These are phyloP conservation scores for Ziziphus jujuba DNA, from an alignment of 306 rosid genomes.

Conservation along the genomic window DNA sequence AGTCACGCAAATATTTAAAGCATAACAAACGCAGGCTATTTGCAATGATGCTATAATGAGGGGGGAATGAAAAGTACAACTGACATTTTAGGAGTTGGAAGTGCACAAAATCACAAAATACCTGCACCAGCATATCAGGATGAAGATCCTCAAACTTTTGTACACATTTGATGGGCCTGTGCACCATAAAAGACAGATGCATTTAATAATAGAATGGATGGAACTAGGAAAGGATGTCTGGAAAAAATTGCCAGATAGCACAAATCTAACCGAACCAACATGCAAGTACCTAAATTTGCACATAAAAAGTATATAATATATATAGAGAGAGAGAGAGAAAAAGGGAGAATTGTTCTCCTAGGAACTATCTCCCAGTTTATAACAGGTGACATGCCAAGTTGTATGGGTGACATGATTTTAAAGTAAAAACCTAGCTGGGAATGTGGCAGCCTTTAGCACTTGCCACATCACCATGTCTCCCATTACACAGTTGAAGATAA, in stretches of 20 bases:
- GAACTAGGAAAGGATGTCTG: not conserved
- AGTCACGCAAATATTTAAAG: not conserved
- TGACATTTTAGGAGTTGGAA: conserved; percentile 1
- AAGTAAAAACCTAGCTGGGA: too few species aligned
- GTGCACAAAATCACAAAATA: conserved; percentile 17
- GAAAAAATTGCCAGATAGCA: not conserved
- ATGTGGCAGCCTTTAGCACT: too few species aligned
- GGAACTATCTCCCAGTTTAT: too few species aligned
- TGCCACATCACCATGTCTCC: too few species aligned
- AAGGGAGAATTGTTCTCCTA: too few species aligned
- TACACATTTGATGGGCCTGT: conserved; percentile 44
- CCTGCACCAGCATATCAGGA: conserved; percentile 76
- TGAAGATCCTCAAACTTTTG: conserved; percentile 68
- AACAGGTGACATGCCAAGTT: too few species aligned
- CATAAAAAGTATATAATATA: too few species aligned
- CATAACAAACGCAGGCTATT: not conserved
- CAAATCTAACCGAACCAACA: too few species aligned
- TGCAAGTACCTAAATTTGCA: too few species aligned
- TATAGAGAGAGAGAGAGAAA: too few species aligned
- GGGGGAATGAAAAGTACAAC: not conserved
- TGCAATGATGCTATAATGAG: not conserved
- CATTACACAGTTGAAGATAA: too few species aligned
- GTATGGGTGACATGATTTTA: too few species aligned
- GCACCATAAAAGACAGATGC: conserved; percentile 15
- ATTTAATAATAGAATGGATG: not conserved